Conservation (phyloP, 2,329 filamentous ascomycete genomes). For the Colletotrichum spinosum region DNA sequence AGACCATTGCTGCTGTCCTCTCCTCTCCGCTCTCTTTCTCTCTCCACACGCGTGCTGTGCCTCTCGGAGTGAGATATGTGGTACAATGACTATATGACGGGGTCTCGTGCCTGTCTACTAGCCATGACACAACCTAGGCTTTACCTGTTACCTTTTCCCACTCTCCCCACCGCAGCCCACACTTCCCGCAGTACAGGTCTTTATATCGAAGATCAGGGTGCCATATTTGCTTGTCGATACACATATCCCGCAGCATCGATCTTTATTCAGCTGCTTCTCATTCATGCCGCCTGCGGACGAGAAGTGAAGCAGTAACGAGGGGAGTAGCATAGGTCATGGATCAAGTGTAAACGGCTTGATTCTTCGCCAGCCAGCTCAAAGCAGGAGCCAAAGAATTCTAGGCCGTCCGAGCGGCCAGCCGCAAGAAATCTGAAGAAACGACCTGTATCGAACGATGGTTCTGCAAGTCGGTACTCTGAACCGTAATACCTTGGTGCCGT, state of each 20-base stretch:
- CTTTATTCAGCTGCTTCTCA: too few species aligned
- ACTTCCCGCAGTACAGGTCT: neutral
- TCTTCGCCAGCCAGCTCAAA: too few species aligned
- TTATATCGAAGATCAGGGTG: constrained; percentile 3
- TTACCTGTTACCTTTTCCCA: constrained; percentile 13
- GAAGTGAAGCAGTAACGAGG: too few species aligned
- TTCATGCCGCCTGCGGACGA: too few species aligned
- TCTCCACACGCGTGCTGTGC: constrained; percentile 5
- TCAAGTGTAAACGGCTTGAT: too few species aligned
- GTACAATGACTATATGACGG: constrained; percentile 26
- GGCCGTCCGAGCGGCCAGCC: constrained; percentile 11
- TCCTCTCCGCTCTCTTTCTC: constrained; percentile 14
- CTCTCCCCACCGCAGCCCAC: constrained; percentile 19
- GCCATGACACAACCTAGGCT: constrained; percentile 10
- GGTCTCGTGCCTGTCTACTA: constrained; percentile 24
- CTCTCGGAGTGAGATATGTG: constrained; percentile 4
- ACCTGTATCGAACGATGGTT: constrained; percentile 20
- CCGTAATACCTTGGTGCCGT: constrained; percentile 23
- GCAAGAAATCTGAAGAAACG: constrained; percentile 19
- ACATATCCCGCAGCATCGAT: too few species aligned
- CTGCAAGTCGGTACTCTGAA: constrained; percentile 32
- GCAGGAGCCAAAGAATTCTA: too few species aligned
- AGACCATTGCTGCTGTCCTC: constrained; percentile 15
- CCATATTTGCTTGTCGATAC: too few species aligned
- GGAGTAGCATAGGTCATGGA: too few species aligned